Evolutionary conservation across 305 asterid species (phyloP), one percentile per base, ranked within the genome.

Genomic region (Caryopteris hybrid): DNA sequence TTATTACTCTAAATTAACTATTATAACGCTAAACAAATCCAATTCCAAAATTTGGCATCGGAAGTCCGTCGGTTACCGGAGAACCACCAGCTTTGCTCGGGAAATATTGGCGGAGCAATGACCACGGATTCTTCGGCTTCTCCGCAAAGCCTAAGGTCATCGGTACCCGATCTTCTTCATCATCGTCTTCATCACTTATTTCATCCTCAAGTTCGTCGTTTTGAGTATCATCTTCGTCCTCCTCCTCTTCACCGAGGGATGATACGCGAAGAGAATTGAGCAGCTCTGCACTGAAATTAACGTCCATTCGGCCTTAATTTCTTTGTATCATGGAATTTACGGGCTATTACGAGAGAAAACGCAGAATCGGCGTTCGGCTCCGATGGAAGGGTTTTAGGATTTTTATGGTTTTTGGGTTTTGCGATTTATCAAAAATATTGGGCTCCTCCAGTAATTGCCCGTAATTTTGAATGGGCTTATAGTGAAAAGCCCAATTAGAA

Each of bases 31-130:
- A 11, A 21, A 42, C 25, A 70, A 23, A 43, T 4, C 29, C 45
- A 76, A 25, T 10, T 27, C 34, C 18, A 8, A 71, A 50, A 1
- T 55, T 41, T 22, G 31, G 41, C 31, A 42, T 9, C 22, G 29
- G 10, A 47, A 23, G 50, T 16, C 46, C 39, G 38, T 27, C 20
- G 7, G 83, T 38, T 85, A 93, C 97, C 80, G 99, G 99, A 68
- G 86, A 67, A 59, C 96, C 99, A 36, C 99, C 99, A 66, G 97
- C 96, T 82, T 88, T 83, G 86, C 99, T 91, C 14, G 97, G 97
- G 66, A 94, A 94, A 68, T 91, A 73, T 63, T 91, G 95, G 50
- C 87, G 88, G 48, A 63, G 75, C 62, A 85, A 59, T 18, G 96
- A 84, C 95, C 97, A 88, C 4, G 78, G 58, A 61, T 76, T 55